These are phyloP conservation scores for Rhodotorula sp. DNA, from an alignment of 1,284 basidiomycete species.

Conservation along the genomic window DNA sequence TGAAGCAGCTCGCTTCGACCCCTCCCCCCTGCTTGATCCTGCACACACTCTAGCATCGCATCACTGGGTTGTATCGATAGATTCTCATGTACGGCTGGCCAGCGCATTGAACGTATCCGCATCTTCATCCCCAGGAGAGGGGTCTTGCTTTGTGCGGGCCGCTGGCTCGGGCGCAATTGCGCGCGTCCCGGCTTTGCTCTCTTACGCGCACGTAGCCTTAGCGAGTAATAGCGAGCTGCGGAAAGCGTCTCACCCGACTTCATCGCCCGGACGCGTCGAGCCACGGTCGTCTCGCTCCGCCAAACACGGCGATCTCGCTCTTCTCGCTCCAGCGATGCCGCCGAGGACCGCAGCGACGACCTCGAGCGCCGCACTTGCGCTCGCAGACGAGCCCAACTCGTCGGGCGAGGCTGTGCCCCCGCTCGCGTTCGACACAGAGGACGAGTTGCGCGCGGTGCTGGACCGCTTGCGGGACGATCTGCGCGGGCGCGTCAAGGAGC, in stretches of 20 bases:
- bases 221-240: too few relatives aligned
- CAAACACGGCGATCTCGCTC: neutral
- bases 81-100: too few relatives aligned
- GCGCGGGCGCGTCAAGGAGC: neutral
- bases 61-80: too few relatives aligned
- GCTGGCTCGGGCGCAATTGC: too few relatives aligned
- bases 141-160: too few relatives aligned
- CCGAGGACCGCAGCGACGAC: neutral
- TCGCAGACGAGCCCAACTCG: neutral
- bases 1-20: neutral
- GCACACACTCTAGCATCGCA: too few relatives aligned
- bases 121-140: too few relatives aligned
- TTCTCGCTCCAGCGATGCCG: neutral
- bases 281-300: neutral
- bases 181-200: too few relatives aligned
- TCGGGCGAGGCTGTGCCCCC: conserved; percentile 28
- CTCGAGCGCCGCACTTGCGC: neutral
- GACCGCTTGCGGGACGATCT: conserved; percentile 21
- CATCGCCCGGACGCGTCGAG: neutral
- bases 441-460: conserved; percentile 26
- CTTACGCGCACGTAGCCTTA: too few relatives aligned
- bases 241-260: too few relatives aligned
- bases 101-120: too few relatives aligned
- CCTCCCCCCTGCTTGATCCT: neutral
- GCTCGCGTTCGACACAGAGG: conserved; percentile 28